Conservation (phyloP, 1,139 yeast species). For the Debaryomyces coudertii region DNA sequence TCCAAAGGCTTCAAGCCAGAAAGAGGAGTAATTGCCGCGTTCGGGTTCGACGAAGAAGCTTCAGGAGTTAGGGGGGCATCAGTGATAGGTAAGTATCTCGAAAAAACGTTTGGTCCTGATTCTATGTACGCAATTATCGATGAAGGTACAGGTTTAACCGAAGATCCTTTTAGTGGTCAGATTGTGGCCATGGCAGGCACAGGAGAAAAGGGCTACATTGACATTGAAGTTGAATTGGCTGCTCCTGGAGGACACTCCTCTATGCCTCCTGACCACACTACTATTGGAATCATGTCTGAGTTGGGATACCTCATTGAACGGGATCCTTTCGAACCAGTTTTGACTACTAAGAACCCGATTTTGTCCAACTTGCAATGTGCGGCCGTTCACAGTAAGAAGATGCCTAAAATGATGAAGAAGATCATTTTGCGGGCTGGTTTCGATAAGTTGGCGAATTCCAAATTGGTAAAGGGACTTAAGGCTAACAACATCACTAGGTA, state of each 20-base stretch:
- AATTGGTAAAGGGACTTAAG: slow-evolving; percentile 24
- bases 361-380: slow-evolving; percentile 39
- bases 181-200: slow-evolving; percentile 43
- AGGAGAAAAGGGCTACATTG: slow-evolving; percentile 47
- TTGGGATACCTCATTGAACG: slow-evolving; percentile 40
- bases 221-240: slow-evolving; percentile 34
- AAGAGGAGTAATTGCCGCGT: slow-evolving; percentile 43
- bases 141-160: slow-evolving; percentile 42
- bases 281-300: slow-evolving; percentile 49
- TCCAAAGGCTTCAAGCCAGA: slow-evolving; percentile 32
- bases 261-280: slow-evolving; percentile 49
- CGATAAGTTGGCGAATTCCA: slow-evolving; percentile 36
- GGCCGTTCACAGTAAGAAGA: slow-evolving; percentile 33
- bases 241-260: slow-evolving; percentile 53
- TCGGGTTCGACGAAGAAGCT: slow-evolving; percentile 51
- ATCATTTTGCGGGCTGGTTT: slow-evolving; percentile 38
- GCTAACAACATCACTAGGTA: slow-evolving; percentile 26
- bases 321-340: slow-evolving; percentile 38
- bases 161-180: slow-evolving; percentile 32
- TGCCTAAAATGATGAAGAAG: slow-evolving; percentile 26
- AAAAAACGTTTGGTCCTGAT: slow-evolving; percentile 35
- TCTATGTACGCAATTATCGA: slow-evolving; percentile 46
- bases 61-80: slow-evolving; percentile 43
- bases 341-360: slow-evolving; percentile 38
- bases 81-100: slow-evolving; percentile 31